A percentile compares a stretch with the other conserved stretches of the same genome.
phyloP scores from a whole-genome alignment of 108 stramenopile genomes.

The Hondaea fermentalgiana region DNA sequence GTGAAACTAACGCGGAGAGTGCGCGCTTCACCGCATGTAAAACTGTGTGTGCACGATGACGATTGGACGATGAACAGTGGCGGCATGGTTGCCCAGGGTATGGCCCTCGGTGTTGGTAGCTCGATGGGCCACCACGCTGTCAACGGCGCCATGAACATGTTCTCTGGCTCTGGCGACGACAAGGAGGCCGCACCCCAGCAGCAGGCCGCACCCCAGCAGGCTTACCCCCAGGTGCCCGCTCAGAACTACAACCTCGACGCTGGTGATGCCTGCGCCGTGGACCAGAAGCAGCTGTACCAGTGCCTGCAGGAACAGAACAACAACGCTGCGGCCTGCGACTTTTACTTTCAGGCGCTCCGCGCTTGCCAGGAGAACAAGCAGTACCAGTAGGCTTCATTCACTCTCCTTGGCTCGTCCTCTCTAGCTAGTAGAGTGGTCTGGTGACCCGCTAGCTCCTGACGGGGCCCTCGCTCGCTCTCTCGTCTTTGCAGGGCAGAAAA shows the following conservation, averaged over 20 bases:
- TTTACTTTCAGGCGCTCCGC: slow-evolving; percentile 2
- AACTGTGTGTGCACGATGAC: too few species aligned
- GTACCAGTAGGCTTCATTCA: neutral
- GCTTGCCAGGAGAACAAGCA: slow-evolving; percentile 14
- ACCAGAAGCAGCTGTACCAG: slow-evolving; percentile 15
- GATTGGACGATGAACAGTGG: neutral
- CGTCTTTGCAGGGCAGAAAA: too few species aligned
- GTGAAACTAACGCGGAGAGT: too few species aligned
- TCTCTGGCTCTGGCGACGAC: neutral
- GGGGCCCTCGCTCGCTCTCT: too few species aligned
- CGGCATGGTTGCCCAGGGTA: slow-evolving; percentile 7
- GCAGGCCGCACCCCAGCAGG: neutral
- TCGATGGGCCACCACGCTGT: neutral
- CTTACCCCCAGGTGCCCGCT: neutral
- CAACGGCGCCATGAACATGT: neutral
- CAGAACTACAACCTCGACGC: neutral
- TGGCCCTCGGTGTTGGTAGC: slow-evolving; percentile 10
- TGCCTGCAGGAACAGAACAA: slow-evolving; percentile 17
- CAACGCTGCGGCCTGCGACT: slow-evolving; percentile 11
- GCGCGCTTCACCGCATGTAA: too few species aligned
- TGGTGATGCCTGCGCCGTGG: slow-evolving; percentile 7
- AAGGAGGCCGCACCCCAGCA: neutral
- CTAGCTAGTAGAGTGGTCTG: too few species aligned
- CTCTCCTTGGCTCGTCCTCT: too few species aligned
- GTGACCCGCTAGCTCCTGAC: too few species aligned